phyloP scores from a whole-genome alignment of 1,284 basidiomycete genomes.

The Sporisorium sorghi region DNA sequence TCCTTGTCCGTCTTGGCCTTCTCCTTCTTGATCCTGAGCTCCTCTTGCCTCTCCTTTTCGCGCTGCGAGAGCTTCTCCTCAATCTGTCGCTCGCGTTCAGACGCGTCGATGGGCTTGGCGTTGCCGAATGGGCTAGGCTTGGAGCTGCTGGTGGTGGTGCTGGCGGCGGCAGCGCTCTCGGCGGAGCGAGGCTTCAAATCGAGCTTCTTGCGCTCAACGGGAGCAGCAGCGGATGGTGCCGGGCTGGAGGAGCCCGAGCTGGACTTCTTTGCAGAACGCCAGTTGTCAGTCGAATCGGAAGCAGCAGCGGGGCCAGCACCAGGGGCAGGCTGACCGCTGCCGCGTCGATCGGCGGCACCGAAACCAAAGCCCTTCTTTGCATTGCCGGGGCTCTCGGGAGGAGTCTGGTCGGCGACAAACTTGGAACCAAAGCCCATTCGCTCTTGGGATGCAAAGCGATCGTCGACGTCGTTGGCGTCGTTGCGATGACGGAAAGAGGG shows the following conservation, averaged over 20 bases:
- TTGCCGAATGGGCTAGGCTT: slow-evolving; percentile 81
- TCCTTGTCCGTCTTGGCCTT: slow-evolving; percentile 58
- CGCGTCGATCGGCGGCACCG: slow-evolving; percentile 46
- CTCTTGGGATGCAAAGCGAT: slow-evolving; percentile 57
- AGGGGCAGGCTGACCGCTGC: slow-evolving; percentile 18
- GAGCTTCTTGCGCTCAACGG: slow-evolving; percentile 65
- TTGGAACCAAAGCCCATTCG: slow-evolving; percentile 66
- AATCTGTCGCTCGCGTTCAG: slow-evolving; percentile 80
- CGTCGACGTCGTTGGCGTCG: slow-evolving; percentile 61
- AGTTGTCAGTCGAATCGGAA: slow-evolving; percentile 46
- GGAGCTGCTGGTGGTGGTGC: slow-evolving; percentile 76
- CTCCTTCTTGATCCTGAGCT: slow-evolving; percentile 53
- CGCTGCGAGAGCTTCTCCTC: slow-evolving; percentile 71
- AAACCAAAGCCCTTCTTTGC: slow-evolving; percentile 59
- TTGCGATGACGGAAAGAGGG: slow-evolving; percentile 42
- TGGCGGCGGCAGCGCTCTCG: slow-evolving; percentile 75
- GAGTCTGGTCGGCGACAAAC: slow-evolving; percentile 55
- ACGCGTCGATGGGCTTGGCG: slow-evolving; percentile 89
- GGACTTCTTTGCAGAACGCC: slow-evolving; percentile 50
- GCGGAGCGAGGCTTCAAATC: slow-evolving; percentile 66
- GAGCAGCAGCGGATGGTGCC: slow-evolving; percentile 41
- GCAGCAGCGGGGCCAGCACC: slow-evolving; percentile 2
- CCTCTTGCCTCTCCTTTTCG: slow-evolving; percentile 60
- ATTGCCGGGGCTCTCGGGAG: slow-evolving; percentile 54
- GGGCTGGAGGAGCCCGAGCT: slow-evolving; percentile 44